These are phyloP conservation scores for Chondrus crispus DNA, from an alignment of 23 red algal species.

Conservation along the genomic window DNA sequence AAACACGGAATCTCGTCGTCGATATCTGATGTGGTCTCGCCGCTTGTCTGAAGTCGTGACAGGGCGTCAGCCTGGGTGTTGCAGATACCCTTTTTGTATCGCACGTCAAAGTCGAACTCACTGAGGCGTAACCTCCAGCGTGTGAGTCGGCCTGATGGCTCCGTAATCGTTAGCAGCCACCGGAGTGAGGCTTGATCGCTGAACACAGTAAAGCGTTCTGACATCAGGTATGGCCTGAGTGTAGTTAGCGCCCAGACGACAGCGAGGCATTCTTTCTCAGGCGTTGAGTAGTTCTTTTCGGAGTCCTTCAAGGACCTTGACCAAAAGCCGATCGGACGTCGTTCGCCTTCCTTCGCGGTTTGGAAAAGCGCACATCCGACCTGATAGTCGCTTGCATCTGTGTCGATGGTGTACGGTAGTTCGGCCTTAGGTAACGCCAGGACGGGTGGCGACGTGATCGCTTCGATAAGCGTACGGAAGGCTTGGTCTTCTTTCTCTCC, in stretches of 20 bases:
- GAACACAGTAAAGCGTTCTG: neutral
- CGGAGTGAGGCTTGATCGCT: neutral
- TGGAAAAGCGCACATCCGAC: neutral
- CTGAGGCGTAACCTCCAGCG: neutral
- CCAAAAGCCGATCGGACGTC: neutral
- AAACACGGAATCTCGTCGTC: neutral
- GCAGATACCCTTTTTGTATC: neutral
- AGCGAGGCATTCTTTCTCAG: neutral
- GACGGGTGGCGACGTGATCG: neutral
- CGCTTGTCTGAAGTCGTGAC: neutral
- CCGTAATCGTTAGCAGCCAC: neutral
- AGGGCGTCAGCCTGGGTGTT: conserved; percentile 14
- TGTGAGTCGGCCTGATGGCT: neutral
- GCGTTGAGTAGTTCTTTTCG: conserved; percentile 14
- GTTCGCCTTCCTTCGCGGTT: neutral
- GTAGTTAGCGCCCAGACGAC: neutral
- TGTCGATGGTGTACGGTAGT: neutral
- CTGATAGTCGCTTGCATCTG: neutral
- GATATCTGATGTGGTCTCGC: neutral
- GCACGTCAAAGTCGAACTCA: neutral
- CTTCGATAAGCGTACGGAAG: neutral
- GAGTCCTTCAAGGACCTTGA: neutral
- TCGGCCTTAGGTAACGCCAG: conserved; percentile 14
- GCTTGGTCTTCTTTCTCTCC: no score
- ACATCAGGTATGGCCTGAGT: neutral